Evolutionary conservation across 2,329 filamentous ascomycete species (phyloP).

Genomic region (Claviceps pazoutovae): DNA sequence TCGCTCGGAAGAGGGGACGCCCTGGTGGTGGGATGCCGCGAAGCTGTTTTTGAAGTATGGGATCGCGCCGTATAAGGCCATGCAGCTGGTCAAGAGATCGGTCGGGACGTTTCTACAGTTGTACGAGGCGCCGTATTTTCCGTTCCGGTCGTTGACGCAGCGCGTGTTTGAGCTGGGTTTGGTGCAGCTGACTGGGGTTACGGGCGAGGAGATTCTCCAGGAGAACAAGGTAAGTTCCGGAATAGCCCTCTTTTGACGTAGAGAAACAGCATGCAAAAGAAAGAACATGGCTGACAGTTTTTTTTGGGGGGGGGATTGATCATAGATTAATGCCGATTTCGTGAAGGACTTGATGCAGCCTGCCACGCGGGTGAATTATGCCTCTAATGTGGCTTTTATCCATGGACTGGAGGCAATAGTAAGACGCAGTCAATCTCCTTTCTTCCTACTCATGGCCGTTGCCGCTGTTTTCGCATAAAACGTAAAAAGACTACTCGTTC

Average conservation of each 20-base stretch:
- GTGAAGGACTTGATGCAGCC: constrained; percentile 76
- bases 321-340: constrained; percentile 49
- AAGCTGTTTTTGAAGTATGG: constrained; percentile 83
- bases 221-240: constrained; percentile 34
- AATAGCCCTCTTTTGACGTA: background rate
- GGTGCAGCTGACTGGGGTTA: constrained; percentile 48
- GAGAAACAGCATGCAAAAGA: too few relatives aligned
- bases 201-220: constrained; percentile 59
- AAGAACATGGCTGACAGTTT: too few relatives aligned
- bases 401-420: constrained; percentile 82
- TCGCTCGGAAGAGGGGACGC: constrained; percentile 41
- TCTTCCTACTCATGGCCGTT: background rate
- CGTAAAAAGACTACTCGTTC: too few relatives aligned
- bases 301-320: too few relatives aligned
- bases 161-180: constrained; percentile 55
- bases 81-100: constrained; percentile 56
- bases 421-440: constrained; percentile 3
- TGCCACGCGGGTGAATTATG: constrained; percentile 87
- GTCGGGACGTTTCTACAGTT: constrained; percentile 63
- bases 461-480: too few relatives aligned
- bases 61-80: constrained; percentile 57
- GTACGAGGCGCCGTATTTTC: constrained; percentile 72
- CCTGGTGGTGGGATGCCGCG: constrained; percentile 65
- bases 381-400: constrained; percentile 71
- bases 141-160: constrained; percentile 63